Base-by-base conservation (phyloP, 2,329 filamentous ascomycete species). In the Colletotrichum orbiculare region DNA sequence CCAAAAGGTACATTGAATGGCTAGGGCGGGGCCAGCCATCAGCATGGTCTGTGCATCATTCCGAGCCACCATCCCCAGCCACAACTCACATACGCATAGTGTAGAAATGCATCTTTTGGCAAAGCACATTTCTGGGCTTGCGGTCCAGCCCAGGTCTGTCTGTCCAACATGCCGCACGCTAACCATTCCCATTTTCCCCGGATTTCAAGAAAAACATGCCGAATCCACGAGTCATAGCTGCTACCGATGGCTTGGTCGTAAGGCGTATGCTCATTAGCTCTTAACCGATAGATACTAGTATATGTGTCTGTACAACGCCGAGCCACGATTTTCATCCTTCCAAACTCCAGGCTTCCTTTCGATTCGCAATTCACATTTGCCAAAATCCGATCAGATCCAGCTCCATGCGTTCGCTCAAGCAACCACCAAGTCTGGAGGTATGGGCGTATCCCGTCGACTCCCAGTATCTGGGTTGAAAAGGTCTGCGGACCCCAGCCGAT, bases 361-460 rank as follows among this genome's bases (percentile, higher is more conserved):
- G n/a, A 46, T 39, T 41, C 12, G 43, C 39, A 34, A 43, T 37
- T 25, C 25, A n/a, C 43, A 37, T n/a, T 33, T 12, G 42, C 45
- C 17, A 13, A 39, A 37, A 37, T n/a, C 42, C n/a, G 50, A 55
- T 52, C 39, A 42, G 15, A 54, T 50, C 9, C 39, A 38, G 11
- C 39, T 5, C 8, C 12, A n/a, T 12, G 8, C n/a, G 9, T 38
- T 17, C 17, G n/a, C 13, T 67, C 54, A 68, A 8, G 39, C 39
- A 17, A 64, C 59, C 48, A 72, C 66, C 53, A 76, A 55, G 48
- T 75, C 74, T 6, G 75, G 72, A 1, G 76, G 76, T 34, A 78
- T 74, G 7, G 77, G 77, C 17, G 76, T 77, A 35, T 80, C 77
- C 59, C 73, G 71, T 60, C 74, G 69, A 34, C 60, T 72, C 25